phyloP scores from a whole-genome alignment of 2,329 filamentous ascomycete species.

The Juglanconis sp. region DNA sequence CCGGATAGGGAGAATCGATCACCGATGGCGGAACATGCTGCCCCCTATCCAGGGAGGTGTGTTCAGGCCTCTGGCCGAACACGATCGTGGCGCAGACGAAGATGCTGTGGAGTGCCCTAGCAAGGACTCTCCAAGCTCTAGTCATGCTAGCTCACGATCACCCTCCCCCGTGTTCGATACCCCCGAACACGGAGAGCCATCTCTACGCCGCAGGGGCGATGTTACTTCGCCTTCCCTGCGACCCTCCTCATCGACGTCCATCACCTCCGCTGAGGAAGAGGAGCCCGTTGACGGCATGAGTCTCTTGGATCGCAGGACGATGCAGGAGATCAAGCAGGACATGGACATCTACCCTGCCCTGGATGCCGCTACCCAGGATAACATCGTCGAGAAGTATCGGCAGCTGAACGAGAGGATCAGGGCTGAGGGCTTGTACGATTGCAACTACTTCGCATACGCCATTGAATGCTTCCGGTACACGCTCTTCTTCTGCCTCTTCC shows the following conservation, averaged over 20 bases:
- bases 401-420: slow-evolving; percentile 68
- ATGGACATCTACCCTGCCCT: slow-evolving; percentile 76
- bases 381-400: slow-evolving; percentile 80
- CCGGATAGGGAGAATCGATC: slow-evolving; percentile 77
- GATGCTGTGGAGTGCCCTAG: slow-evolving; percentile 21
- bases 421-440: slow-evolving; percentile 75
- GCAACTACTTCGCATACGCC: slow-evolving; percentile 77
- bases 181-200: not conserved
- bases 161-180: slow-evolving; percentile 57
- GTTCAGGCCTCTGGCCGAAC: slow-evolving; percentile 53
- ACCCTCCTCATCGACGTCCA: slow-evolving; percentile 57
- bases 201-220: slow-evolving; percentile 33
- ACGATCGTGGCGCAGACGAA: slow-evolving; percentile 28
- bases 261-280: slow-evolving; percentile 49
- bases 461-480: slow-evolving; percentile 72
- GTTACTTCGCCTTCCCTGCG: slow-evolving; percentile 21
- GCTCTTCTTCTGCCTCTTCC: slow-evolving; percentile 59
- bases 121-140: slow-evolving; percentile 18
- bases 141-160: slow-evolving; percentile 27
- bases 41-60: slow-evolving; percentile 88
- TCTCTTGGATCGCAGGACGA: slow-evolving; percentile 70
- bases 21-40: slow-evolving; percentile 80
- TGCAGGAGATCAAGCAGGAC: slow-evolving; percentile 72
- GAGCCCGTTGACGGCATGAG: slow-evolving; percentile 49
- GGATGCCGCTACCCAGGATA: slow-evolving; percentile 69